Evolutionary conservation across 2,329 filamentous ascomycete species (phyloP), one percentile per base, ranked within the genome.

Genomic region (Scopulariopsis brevicaulis): DNA sequence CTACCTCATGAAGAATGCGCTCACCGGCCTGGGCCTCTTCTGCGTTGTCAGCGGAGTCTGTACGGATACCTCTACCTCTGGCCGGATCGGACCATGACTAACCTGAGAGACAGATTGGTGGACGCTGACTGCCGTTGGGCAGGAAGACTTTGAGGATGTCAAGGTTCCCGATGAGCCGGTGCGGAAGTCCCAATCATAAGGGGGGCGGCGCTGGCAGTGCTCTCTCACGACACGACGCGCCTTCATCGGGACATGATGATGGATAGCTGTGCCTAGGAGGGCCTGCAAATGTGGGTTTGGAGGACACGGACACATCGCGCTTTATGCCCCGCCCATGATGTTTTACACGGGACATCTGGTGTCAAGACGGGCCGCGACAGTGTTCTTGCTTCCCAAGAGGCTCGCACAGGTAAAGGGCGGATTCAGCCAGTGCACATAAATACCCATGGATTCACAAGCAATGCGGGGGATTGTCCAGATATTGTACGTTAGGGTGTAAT

Each of bases 131-230:
- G 90, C 90, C 58, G 89, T 99, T 68, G 90, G 93, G 51, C 94
- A 97, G 73, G 94, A 97, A 72, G 90, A 96, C 64, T 99, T 99
- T 75, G 89, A 92, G 59, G 94, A 99, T 69, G 92, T 97, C 65
- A 86, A 90, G 69, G 86, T 97, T 43, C 94, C 94, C 32, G 88
- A 90, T 69, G 77, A 81, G 56, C 86, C 89, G 4, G 40, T 50
- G 18, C 32, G 34, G 25, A 35, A 50, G 22, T 11, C 46, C n/a
- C 46, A 50, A n/a, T 50, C 46, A 11, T 50, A 50, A 14, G 46
- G 22, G n/a, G n/a, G n/a, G n/a, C 10, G 20, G n/a, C 22, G 4
- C 46, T 50, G 22, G 3, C 20, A 20, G 11, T 22, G n/a, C 6
- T 12, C 20, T 50, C 46, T 11, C n/a, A 7, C 3, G 11, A 50